Conservation (phyloP, 305 asterid species). For the Fraxinus platypoda region DNA sequence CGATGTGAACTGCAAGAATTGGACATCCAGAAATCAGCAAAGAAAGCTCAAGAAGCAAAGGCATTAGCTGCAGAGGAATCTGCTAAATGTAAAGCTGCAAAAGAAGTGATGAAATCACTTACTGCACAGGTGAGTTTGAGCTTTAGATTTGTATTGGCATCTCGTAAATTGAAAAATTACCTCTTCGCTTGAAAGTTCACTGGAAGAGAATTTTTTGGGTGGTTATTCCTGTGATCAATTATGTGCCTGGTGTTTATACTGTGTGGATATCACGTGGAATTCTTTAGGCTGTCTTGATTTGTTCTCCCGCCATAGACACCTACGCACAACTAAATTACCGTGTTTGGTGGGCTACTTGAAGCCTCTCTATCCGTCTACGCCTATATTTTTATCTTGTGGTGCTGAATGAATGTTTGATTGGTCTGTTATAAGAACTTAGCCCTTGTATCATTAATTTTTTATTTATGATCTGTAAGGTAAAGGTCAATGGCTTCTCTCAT, state of each 20-base stretch:
- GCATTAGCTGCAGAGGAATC: constrained; percentile 84
- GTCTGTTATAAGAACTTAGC: not conserved
- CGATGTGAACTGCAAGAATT: constrained; percentile 71
- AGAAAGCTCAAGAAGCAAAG: constrained; percentile 83
- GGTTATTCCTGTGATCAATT: not conserved
- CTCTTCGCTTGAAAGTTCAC: not conserved
- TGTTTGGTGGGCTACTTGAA: not conserved
- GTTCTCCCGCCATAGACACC: not conserved
- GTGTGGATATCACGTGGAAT: not conserved
- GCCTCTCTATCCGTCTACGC: not conserved
- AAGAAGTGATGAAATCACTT: constrained; percentile 91
- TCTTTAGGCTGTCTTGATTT: not conserved
- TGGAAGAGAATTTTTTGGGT: not conserved
- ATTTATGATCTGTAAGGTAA: not conserved
- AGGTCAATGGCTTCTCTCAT: constrained; percentile 5
- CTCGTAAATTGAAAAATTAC: constrained; percentile 11
- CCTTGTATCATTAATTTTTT: not conserved
- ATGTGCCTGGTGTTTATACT: constrained; percentile 2
- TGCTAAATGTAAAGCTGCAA: constrained; percentile 88
- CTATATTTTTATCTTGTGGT: not conserved
- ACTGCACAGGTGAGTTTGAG: constrained; percentile 66
- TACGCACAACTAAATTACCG: not conserved
- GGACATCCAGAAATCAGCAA: constrained; percentile 68
- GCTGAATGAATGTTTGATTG: not conserved
- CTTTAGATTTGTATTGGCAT: constrained; percentile 6